A percentile compares a stretch with the other conserved stretches of the same genome.
phyloP scores from a whole-genome alignment of 2,329 filamentous ascomycete species.

The Curvularia eragrostidis region DNA sequence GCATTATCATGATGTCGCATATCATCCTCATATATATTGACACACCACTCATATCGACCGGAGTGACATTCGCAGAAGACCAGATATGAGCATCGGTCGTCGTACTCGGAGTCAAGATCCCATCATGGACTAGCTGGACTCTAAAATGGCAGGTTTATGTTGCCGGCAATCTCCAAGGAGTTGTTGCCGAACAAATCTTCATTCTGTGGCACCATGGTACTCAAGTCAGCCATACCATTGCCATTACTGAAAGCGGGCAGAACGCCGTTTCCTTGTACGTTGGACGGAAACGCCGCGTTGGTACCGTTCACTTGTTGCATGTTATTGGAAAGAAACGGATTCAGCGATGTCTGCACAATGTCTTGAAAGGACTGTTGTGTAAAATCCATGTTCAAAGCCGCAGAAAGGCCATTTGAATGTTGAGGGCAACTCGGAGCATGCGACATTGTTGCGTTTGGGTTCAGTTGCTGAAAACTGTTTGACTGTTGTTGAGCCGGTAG shows the following conservation, averaged over 20 bases:
- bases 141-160: background rate
- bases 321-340: background rate
- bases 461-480: background rate
- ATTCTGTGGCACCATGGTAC: background rate
- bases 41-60: no score
- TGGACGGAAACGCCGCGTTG: background rate
- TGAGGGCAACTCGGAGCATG: no score
- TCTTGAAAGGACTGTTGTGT: background rate
- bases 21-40: background rate
- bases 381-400: background rate
- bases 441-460: background rate
- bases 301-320: background rate
- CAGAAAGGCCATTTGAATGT: no score
- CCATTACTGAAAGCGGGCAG: background rate
- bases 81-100: background rate
- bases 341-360: background rate
- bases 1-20: background rate
- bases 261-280: no score
- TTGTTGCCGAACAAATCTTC: background rate
- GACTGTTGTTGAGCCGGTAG: constrained; percentile 1
- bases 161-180: background rate
- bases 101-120: background rate
- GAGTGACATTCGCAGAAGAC: no score
- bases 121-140: background rate
- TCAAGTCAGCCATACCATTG: background rate